A percentile compares a stretch with the other conserved stretches of the same genome.
These are phyloP conservation scores for Kokia cookei DNA, from an alignment of 441 rosid species.

Conservation along the genomic window DNA sequence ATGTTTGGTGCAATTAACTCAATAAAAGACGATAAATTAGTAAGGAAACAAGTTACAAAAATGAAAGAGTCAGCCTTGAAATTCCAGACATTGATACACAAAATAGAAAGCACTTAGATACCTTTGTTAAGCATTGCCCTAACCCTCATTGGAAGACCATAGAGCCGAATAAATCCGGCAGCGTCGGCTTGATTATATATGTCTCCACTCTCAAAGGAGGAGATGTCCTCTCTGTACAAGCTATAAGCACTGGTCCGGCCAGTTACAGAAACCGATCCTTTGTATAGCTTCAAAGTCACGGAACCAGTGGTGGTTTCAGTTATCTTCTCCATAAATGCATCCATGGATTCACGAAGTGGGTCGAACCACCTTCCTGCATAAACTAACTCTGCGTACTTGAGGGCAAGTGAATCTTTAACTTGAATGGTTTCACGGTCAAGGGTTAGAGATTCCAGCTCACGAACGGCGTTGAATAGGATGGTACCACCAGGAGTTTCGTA, in stretches of 20 bases:
- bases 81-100: background rate
- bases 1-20: no score
- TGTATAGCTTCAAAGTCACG: slow-evolving; percentile 69
- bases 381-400: slow-evolving; percentile 84
- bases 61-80: background rate
- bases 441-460: slow-evolving; percentile 77
- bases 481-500: slow-evolving; percentile 98
- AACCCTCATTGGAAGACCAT: slow-evolving; percentile 76
- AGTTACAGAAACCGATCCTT: slow-evolving; percentile 61
- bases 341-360: slow-evolving; percentile 75
- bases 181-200: slow-evolving; percentile 93
- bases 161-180: slow-evolving; percentile 73
- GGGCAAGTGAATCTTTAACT: slow-evolving; percentile 64
- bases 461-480: slow-evolving; percentile 65
- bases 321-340: slow-evolving; percentile 83
- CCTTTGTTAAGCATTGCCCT: slow-evolving; percentile 76
- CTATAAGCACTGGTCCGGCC: slow-evolving; percentile 66
- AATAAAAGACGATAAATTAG: background rate
- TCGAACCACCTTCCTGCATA: slow-evolving; percentile 97
- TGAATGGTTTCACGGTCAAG: slow-evolving; percentile 83
- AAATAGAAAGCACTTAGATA: slow-evolving; percentile 10
- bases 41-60: background rate
- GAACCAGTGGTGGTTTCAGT: slow-evolving; percentile 70
- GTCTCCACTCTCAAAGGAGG: slow-evolving; percentile 81
- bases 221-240: slow-evolving; percentile 81